A percentile compares a stretch with the other conserved stretches of the same genome.
Conservation (phyloP, 2,329 filamentous ascomycete genomes). For the Aureobasidium zeae region DNA sequence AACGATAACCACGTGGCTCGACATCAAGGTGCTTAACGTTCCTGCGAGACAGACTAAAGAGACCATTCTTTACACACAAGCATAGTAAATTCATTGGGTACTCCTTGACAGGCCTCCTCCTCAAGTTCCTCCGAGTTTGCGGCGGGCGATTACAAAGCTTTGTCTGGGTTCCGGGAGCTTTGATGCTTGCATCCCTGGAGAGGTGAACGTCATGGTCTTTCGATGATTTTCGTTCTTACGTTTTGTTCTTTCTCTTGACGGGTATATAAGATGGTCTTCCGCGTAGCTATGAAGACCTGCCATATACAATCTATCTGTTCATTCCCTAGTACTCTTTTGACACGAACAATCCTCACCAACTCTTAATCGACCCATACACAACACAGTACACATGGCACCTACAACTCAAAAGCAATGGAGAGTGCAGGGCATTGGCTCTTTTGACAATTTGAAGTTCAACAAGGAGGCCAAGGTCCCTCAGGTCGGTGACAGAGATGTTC, state of each 20-base stretch:
- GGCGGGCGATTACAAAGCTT: slow-evolving; percentile 14
- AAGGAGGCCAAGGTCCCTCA: slow-evolving; percentile 46
- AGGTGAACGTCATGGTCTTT: slow-evolving; percentile 10
- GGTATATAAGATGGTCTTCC: slow-evolving; percentile 4
- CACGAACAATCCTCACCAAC: too few relatives aligned
- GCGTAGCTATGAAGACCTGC: not conserved
- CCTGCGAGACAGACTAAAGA: not conserved
- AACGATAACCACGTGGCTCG: too few relatives aligned
- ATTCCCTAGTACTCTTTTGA: too few relatives aligned
- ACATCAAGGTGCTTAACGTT: not conserved
- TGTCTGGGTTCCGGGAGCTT: slow-evolving; percentile 10
- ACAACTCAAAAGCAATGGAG: slow-evolving; percentile 49
- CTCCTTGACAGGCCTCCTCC: slow-evolving; percentile 5
- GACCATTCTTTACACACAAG: too few relatives aligned
- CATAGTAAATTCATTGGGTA: too few relatives aligned
- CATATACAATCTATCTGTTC: not conserved
- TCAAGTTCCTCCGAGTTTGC: slow-evolving; percentile 3
- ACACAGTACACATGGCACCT: slow-evolving; percentile 30
- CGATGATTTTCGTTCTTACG: slow-evolving; percentile 9
- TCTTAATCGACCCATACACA: not conserved
- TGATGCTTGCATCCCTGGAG: slow-evolving; percentile 11
- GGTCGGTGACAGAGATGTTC: slow-evolving; percentile 60
- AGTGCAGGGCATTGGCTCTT: slow-evolving; percentile 45
- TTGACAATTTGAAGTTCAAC: slow-evolving; percentile 52
- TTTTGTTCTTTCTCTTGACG: too few relatives aligned